Percentiles rank a stretch among this genome's conserved stretches.
Conservation (phyloP, 805 yeast genomes). For the Sungouiella thailandica region DNA sequence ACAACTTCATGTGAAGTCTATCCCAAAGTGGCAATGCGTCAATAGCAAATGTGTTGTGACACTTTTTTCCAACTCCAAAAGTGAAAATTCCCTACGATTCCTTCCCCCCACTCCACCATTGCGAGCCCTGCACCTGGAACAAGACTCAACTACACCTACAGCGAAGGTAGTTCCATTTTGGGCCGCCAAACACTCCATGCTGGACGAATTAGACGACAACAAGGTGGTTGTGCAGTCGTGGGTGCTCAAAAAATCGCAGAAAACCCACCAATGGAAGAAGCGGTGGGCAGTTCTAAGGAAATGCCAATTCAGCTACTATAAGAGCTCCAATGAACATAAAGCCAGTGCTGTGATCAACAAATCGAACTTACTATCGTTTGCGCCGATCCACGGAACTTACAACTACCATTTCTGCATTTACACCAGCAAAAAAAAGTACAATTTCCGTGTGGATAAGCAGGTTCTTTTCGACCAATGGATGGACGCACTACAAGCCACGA, state of each 20-base stretch:
- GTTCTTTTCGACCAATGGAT: conserved; percentile 15
- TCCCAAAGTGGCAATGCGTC: too few species aligned
- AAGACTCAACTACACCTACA: too few species aligned
- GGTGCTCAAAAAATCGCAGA: conserved; percentile 26
- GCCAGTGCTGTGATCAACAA: conserved; percentile 29
- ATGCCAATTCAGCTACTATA: conserved; percentile 37
- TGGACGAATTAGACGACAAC: conserved; percentile 6
- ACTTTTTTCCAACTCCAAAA: too few species aligned
- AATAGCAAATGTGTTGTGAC: too few species aligned
- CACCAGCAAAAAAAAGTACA: conserved; percentile 19
- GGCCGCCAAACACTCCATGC: too few species aligned
- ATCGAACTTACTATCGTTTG: conserved; percentile 15
- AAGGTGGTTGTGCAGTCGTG: conserved; percentile 21
- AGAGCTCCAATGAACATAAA: conserved; percentile 33
- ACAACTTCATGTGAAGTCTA: too few species aligned
- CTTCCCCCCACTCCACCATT: too few species aligned
- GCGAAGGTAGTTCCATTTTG: too few species aligned
- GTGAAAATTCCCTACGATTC: too few species aligned
- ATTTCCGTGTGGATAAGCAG: conserved; percentile 12
- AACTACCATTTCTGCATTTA: conserved; percentile 19
- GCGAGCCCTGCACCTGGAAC: too few species aligned
- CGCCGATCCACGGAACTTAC: conserved; percentile 12
- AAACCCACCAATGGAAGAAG: conserved; percentile 34
- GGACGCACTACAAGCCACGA: conserved; percentile 4
- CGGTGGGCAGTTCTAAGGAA: conserved; percentile 36